These are phyloP conservation scores for Glycine soja DNA, from an alignment of 306 rosid genomes.

Conservation along the genomic window DNA sequence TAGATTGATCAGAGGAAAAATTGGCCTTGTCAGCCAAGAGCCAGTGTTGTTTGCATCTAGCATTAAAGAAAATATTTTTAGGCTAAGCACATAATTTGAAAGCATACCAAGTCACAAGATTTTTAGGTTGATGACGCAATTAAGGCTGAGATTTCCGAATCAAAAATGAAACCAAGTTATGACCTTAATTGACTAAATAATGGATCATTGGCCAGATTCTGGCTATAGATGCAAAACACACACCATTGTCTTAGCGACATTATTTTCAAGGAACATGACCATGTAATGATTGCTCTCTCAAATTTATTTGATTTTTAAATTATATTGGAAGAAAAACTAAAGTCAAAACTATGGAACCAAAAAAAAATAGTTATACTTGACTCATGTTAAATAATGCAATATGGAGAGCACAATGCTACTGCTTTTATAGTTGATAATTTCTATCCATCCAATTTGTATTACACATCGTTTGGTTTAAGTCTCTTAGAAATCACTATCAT, in stretches of 20 bases:
- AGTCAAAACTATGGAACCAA: background rate
- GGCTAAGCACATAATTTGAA: background rate
- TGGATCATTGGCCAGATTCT: constrained; percentile 17
- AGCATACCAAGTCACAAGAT: background rate
- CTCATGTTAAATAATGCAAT: constrained; percentile 47
- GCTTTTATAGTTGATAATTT: constrained; percentile 45
- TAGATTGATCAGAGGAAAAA: constrained; percentile 78
- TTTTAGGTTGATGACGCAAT: background rate
- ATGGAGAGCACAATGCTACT: constrained; percentile 41
- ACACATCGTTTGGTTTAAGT: constrained; percentile 47
- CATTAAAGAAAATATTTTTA: constrained; percentile 70
- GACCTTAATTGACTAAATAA: constrained; percentile 2
- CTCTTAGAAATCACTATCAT: constrained; percentile 49
- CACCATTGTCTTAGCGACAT: constrained; percentile 29
- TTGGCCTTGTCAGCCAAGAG: constrained; percentile 89
- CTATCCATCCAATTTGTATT: constrained; percentile 52
- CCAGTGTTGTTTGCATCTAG: constrained; percentile 76
- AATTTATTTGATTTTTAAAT: constrained; percentile 6
- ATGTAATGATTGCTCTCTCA: constrained; percentile 11
- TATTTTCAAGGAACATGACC: constrained; percentile 29
- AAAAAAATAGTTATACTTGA: constrained; percentile 24
- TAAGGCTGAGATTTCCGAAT: constrained; percentile 2
- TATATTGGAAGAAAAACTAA: background rate
- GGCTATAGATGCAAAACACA: background rate
- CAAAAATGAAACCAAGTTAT: constrained; percentile 1